Evolutionary conservation across 108 stramenopile species (phyloP), one percentile per base, ranked within the genome.

Genomic region (Fragilaria crotonensis): DNA sequence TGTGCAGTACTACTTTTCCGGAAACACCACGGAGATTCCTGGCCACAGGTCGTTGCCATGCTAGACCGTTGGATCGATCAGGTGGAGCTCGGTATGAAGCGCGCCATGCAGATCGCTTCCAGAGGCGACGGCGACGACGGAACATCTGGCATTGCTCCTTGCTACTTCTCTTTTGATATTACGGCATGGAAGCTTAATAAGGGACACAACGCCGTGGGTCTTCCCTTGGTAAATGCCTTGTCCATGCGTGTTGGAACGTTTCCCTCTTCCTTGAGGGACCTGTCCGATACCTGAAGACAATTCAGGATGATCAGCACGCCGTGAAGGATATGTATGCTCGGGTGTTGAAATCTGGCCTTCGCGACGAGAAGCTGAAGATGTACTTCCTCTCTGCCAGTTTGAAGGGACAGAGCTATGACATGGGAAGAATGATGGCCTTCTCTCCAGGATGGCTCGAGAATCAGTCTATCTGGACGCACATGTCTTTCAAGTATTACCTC

Each of bases 361-460:
- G 93, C 45, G 96, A 97, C 61, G 57, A 83, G 29, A 59, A 64
- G 9, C 71, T 95, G 56, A 82, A 80, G 32, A 91, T 91, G 90
- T 97, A 94, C 82, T 90, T 62, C 53, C 67, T 97, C 45, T 93
- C 88, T 44, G 90, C 89, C 49, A 87, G 81, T 67, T 80, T 97
- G 30, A 72, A 75, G 45, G 94, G 94, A 32, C 94, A 97, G 68
- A 83, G 80, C 50, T 90, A 76, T 59, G 94, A 94, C 54, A 95
- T 95, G 87, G 96, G 96, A 63, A 71, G 96, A 44, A 95, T 95
- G 83, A 97, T 93, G 84, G 93, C 93, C 5, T 97, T 97, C 59
- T 67, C 93, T 23, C 93, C 96, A 32, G 96, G 96, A 21, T 97
- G 96, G 96, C 77, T 97, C 21, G 96, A 97, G 75, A 95, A 97